phyloP scores from a whole-genome alignment of 148 eudicot genomes.

The Cornus florida region DNA sequence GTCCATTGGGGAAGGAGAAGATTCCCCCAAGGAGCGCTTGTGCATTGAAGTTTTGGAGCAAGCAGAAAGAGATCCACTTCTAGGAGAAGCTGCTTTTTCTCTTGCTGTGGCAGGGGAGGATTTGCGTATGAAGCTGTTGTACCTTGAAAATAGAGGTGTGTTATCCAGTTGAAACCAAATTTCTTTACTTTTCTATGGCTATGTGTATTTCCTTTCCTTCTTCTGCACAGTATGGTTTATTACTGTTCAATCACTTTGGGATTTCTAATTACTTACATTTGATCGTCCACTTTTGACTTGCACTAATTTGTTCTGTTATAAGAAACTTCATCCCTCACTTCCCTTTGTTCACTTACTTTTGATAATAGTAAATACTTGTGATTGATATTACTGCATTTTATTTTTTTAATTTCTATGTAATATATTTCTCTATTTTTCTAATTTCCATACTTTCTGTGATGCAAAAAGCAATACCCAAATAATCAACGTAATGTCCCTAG shows the following conservation, averaged over 20 bases:
- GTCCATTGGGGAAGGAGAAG: conserved; percentile 61
- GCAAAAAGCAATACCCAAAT: too few species aligned
- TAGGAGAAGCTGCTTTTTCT: conserved; percentile 78
- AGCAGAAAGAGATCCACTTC: conserved; percentile 79
- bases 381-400: too few species aligned
- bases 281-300: neutral
- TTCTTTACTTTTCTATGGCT: neutral
- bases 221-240: neutral
- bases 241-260: neutral
- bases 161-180: neutral
- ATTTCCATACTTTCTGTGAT: too few species aligned
- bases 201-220: neutral
- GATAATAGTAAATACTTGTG: neutral
- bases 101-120: conserved; percentile 85
- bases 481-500: too few species aligned
- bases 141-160: conserved; percentile 92
- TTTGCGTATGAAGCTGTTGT: conserved; percentile 64
- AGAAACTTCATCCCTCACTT: neutral
- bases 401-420: too few species aligned
- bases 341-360: neutral
- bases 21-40: conserved; percentile 69
- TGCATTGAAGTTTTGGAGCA: conserved; percentile 92
- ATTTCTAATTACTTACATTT: neutral
- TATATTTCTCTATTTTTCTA: too few species aligned
- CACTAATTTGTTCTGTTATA: neutral